Percentiles rank a stretch among this genome's conserved stretches.
These are phyloP conservation scores for Phytophthora citricola DNA, from an alignment of 352 stramenopile species.

Conservation along the genomic window DNA sequence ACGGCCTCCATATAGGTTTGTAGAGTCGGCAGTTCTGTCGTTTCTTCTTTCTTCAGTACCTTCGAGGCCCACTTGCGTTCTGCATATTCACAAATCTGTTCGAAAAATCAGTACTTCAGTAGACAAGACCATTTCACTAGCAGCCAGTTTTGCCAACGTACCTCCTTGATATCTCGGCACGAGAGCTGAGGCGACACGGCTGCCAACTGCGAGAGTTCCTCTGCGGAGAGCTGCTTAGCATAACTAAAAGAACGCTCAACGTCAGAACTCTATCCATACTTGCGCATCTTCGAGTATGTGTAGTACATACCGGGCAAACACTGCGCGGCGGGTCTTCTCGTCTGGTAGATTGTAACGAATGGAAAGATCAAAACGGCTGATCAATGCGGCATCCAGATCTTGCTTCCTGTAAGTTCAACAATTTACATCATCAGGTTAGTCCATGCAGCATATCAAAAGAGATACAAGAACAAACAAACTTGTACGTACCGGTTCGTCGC, in stretches of 20 bases:
- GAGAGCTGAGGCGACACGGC: conserved; percentile 85
- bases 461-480: too few species aligned
- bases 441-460: too few species aligned
- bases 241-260: conserved; percentile 51
- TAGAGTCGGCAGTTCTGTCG: conserved; percentile 70
- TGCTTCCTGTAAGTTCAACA: conserved; percentile 73
- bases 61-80: conserved; percentile 94
- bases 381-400: conserved; percentile 92
- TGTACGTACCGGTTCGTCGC: conserved; percentile 85
- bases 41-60: conserved; percentile 86
- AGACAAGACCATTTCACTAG: too few species aligned
- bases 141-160: conserved; percentile 18
- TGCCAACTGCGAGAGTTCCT: conserved; percentile 84
- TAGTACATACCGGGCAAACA: conserved; percentile 83
- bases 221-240: conserved; percentile 86
- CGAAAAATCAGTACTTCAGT: background rate
- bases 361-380: conserved; percentile 94
- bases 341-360: conserved; percentile 93
- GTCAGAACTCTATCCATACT: conserved; percentile 5
- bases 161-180: conserved; percentile 95
- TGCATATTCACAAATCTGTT: conserved; percentile 92
- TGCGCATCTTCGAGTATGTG: background rate
- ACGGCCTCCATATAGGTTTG: conserved; percentile 78
- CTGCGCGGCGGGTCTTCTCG: conserved; percentile 76
- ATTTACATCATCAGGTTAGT: background rate